A percentile compares a stretch with the other conserved stretches of the same genome.
Evolutionary conservation across 202 grass and related monocot species (phyloP).

Genomic region (Hordeum pubiflorum): DNA sequence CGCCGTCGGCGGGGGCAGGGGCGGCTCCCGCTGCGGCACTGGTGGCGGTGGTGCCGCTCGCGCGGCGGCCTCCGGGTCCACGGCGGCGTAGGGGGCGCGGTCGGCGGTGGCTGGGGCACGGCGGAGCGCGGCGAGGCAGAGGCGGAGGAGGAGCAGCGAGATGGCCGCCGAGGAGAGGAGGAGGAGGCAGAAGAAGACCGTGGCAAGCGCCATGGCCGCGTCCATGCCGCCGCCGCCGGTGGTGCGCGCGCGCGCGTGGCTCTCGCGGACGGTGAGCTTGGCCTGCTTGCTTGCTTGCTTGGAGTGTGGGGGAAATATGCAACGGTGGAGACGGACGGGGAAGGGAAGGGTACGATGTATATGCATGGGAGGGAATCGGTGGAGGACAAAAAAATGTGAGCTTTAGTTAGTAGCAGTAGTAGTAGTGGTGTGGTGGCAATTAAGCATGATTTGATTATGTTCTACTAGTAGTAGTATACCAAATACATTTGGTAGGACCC

Average conservation of each 20-base stretch:
- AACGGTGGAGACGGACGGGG: background rate
- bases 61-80: background rate
- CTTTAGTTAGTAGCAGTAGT: background rate
- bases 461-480: background rate
- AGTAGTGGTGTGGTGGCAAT: background rate
- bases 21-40: background rate
- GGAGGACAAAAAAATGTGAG: background rate
- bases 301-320: background rate
- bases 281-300: background rate
- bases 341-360: background rate
- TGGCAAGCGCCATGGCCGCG: slow-evolving; percentile 30
- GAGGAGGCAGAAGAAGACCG: slow-evolving; percentile 33
- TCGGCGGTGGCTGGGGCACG: background rate
- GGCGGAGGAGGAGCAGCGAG: slow-evolving; percentile 21
- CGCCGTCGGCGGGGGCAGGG: background rate
- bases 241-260: background rate
- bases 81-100: background rate
- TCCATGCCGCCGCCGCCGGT: slow-evolving; percentile 20
- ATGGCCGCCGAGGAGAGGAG: slow-evolving; percentile 27
- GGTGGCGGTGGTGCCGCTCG: background rate
- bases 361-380: background rate
- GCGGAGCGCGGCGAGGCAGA: background rate
- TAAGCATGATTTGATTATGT: background rate
- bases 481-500: background rate
- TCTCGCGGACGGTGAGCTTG: background rate